Conservation (phyloP, 2,329 filamentous ascomycete species). For the Curvularia sp. region DNA sequence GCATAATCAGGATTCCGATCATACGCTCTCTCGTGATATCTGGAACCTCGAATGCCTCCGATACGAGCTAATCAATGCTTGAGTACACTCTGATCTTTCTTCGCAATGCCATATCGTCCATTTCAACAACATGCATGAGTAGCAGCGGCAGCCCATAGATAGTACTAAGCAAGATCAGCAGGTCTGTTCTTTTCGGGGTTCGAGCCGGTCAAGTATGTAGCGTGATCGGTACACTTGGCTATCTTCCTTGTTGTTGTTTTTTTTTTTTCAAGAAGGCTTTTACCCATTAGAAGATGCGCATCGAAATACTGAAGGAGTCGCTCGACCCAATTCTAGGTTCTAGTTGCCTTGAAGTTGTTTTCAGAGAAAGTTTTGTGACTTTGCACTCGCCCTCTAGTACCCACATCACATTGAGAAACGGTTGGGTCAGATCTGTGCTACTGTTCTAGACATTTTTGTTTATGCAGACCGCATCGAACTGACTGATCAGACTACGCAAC, state of each 20-base stretch:
- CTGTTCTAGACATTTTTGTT: too few relatives aligned
- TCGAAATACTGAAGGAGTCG: too few relatives aligned
- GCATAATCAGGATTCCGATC: background rate
- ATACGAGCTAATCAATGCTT: background rate
- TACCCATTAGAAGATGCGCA: too few relatives aligned
- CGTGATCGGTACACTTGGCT: background rate
- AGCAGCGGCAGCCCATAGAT: slow-evolving; percentile 24
- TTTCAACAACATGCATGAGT: background rate
- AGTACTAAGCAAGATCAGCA: slow-evolving; percentile 15
- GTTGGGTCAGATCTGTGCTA: too few relatives aligned
- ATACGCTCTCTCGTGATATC: background rate
- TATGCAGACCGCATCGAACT: too few relatives aligned
- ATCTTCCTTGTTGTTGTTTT: background rate
- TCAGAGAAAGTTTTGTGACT: background rate
- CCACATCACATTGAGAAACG: too few relatives aligned
- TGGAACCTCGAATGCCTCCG: background rate
- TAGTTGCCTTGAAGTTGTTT: background rate
- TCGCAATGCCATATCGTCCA: background rate
- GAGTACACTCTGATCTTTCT: background rate
- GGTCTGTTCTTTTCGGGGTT: background rate
- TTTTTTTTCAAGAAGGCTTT: too few relatives aligned
- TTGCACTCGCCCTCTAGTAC: background rate
- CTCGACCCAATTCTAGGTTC: background rate
- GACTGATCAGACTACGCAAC: too few relatives aligned
- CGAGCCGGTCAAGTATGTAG: background rate